Base-by-base conservation (phyloP, 352 stramenopile species). In the Globisporangium spiculum region DNA sequence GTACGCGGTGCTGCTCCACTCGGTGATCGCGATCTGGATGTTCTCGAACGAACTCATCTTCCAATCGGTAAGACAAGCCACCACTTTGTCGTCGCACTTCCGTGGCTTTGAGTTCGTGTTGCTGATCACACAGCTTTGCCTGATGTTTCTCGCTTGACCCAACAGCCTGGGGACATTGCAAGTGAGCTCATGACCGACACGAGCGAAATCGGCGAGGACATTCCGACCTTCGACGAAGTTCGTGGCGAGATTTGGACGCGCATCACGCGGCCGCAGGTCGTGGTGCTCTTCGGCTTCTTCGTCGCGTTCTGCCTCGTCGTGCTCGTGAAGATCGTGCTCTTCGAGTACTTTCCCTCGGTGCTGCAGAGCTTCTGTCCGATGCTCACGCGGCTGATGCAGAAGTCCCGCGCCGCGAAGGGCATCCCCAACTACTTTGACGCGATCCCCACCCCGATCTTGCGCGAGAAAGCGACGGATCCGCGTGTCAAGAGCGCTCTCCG, bases 1-100 rank as follows among this genome's bases (percentile, higher is more conserved):
- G 18, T 93, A 90, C 69, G 88, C 88, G 8, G 82, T 93, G 32
- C 30, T 95, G 14, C 67, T 92, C 32, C 88, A 93, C 67, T 90
- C 78, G 41, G 68, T 93, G 26, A 68, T 93, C 12, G 85, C 81
- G 0, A 81, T 95, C 75, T 95, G 88, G 88, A 93, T 95, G 88
- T 93, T 91, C 66, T 95, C 88, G 26, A 95, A 95, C 70, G 77
- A 83, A n/a, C 73, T 77, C 61, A 93, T 95, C 66, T 95, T 95
- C 65, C 82, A 93, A 70, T 85, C 78, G 10, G 81, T 81, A 72
- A 41, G 71, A 38, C 9, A 52, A 7, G 4, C 44, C 44, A 10
- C 18, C 12, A 44, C 36, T 44, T 52, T 32, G 18, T 52, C 44
- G 18, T 52, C n/a, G 0, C 18, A 52, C 44, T 9, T 6, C 16